Evolutionary conservation across 2,329 filamentous ascomycete species (phyloP).

Genomic region (Amphichorda felina): DNA sequence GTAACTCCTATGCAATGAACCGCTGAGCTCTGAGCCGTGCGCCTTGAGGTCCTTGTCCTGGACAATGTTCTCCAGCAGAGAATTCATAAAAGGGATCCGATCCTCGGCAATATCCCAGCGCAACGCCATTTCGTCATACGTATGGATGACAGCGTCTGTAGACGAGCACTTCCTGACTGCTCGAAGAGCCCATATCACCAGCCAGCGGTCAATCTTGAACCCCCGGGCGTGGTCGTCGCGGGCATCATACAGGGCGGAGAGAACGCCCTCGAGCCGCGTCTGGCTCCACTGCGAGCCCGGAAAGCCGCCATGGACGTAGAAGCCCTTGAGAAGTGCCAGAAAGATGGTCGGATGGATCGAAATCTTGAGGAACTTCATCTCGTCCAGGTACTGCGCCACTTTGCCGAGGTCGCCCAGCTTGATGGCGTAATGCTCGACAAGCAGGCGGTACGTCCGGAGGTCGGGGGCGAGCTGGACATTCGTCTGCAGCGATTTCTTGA

Average conservation of each 20-base stretch:
- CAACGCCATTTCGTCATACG: conserved; percentile 36
- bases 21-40: conserved; percentile 1
- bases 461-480: conserved; percentile 59
- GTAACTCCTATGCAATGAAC: conserved; percentile 8
- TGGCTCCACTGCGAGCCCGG: conserved; percentile 59
- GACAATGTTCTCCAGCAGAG: conserved; percentile 30
- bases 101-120: conserved; percentile 32
- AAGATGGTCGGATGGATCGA: conserved; percentile 68
- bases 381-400: conserved; percentile 59
- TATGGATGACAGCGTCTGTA: conserved; percentile 34
- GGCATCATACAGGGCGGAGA: conserved; percentile 49
- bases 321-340: conserved; percentile 72
- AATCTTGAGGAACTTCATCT: conserved; percentile 64
- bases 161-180: conserved; percentile 51
- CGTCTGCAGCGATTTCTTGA: conserved; percentile 45
- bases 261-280: conserved; percentile 54
- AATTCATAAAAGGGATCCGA: conserved; percentile 33
- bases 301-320: conserved; percentile 57
- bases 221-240: conserved; percentile 32
- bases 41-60: conserved; percentile 18
- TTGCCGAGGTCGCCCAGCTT: conserved; percentile 59
- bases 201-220: conserved; percentile 45
- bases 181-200: conserved; percentile 46
- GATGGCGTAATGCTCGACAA: conserved; percentile 64
- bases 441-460: conserved; percentile 64